Percentiles rank a stretch among this genome's conserved stretches.
Conservation (phyloP, 495 filamentous ascomycete genomes). For the Hypoxylon trugodes region DNA sequence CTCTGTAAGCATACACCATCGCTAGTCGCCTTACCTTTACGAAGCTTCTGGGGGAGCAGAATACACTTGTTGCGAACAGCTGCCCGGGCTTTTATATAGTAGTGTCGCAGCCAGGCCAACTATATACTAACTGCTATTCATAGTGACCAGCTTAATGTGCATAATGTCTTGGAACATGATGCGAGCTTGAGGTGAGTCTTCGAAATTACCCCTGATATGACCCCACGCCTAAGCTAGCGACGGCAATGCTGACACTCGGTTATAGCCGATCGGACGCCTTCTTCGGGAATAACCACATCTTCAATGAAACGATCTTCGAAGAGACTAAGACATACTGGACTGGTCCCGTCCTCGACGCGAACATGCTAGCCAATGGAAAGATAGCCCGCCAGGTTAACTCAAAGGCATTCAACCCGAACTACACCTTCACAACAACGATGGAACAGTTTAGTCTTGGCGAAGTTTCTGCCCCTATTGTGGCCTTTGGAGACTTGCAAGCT, state of each 20-base stretch:
- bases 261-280: constrained; percentile 52
- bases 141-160: constrained; percentile 51
- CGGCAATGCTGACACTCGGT: not conserved
- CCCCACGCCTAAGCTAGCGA: not conserved
- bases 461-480: constrained; percentile 52
- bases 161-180: constrained; percentile 60
- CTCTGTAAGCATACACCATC: constrained; percentile 36
- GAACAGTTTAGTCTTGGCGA: constrained; percentile 55
- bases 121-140: not conserved
- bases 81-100: no score
- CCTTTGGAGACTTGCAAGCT: constrained; percentile 51
- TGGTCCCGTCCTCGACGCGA: constrained; percentile 41
- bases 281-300: constrained; percentile 56
- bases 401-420: constrained; percentile 52
- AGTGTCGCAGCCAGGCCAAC: no score
- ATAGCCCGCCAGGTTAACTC: constrained; percentile 51
- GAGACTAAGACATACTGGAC: constrained; percentile 51
- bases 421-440: constrained; percentile 45
- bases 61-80: not conserved
- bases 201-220: not conserved
- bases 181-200: constrained; percentile 54
- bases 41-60: not conserved
- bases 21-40: not conserved
- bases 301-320: constrained; percentile 55
- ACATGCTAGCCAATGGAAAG: constrained; percentile 54